Evolutionary conservation across 2,329 filamentous ascomycete species (phyloP), one percentile per base, ranked within the genome.

Genomic region (Talaromyces rugulosus): DNA sequence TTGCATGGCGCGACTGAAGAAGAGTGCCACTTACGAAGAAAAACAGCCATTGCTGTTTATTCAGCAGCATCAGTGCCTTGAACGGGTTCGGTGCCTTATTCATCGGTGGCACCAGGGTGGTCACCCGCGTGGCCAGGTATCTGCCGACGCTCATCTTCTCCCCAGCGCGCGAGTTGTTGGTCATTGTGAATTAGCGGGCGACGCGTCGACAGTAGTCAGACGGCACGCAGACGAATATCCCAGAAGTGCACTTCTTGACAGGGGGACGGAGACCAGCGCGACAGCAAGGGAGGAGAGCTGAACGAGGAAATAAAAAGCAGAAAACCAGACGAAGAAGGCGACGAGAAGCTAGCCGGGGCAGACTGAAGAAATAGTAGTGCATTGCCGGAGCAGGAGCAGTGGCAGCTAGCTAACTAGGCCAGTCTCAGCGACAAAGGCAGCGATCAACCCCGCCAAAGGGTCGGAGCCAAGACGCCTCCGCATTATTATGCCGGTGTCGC

Each of bases 1-100:
- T 53, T 47, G 5, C 27, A 31, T 9, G 7, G 9, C 18, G 12
- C n/a, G 12, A 23, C 5, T 55, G 44, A 47, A 23, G 42, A 18
- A 27, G 54, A 5, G 18, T 28, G 18, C 7, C 8, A n/a, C 69
- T 36, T 63, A 78, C 76, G 7, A 77, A 69, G 70, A 85, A 86
- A 72, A 85, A 84, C n/a, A 85, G 75, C 83, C 83, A 86, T 75
- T 86, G 83, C 55, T 84, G 80, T 33, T 69, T 69, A 64, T 83
- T 85, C 6, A 86, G 75, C 53, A 84, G 70, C 18, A 74, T 70
- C 27, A 87, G 72, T 0, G 84, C 74, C 8, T 74, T 77, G 66
- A 85, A 78, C 0, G 84, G 84, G 60, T 86, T 87, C 9, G 80
- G 77, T 11, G 82, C 79, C 18, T 77, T 77, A 60, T 79, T 78